A percentile compares a stretch with the other conserved stretches of the same genome.
phyloP scores from a whole-genome alignment of 768 basidiomycete species.

The Galerina sulciceps region DNA sequence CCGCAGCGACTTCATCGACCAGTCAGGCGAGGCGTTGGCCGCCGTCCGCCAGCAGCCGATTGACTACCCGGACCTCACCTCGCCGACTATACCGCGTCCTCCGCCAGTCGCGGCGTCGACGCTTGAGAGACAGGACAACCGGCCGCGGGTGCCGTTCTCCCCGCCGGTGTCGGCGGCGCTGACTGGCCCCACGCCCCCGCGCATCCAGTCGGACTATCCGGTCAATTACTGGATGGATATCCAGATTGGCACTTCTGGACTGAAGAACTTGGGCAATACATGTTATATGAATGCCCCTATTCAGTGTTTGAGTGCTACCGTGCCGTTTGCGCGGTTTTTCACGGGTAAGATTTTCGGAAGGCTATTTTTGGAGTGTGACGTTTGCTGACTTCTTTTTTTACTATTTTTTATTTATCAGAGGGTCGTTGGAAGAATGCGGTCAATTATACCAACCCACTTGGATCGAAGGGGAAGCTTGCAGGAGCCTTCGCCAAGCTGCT shows the following conservation, averaged over 20 bases:
- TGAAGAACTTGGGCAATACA: conserved; percentile 96
- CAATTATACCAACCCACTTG: conserved; percentile 84
- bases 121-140: conserved; percentile 77
- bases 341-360: conserved; percentile 57
- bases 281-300: conserved; percentile 99
- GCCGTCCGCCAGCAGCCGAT: conserved; percentile 48
- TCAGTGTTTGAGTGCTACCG: conserved; percentile 94
- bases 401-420: conserved; percentile 45
- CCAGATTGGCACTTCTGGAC: conserved; percentile 77
- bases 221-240: conserved; percentile 85
- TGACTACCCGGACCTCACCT: conserved; percentile 79
- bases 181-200: conserved; percentile 60
- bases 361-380: conserved; percentile 48
- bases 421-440: conserved; percentile 82
- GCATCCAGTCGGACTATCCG: conserved; percentile 77
- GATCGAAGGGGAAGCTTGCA: conserved; percentile 84
- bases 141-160: conserved; percentile 55
- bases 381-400: conserved; percentile 4
- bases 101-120: conserved; percentile 81
- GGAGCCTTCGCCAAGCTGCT: conserved; percentile 83
- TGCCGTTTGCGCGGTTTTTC: conserved; percentile 93
- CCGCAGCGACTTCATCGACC: conserved; percentile 82
- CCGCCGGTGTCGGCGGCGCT: conserved; percentile 14
- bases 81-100: conserved; percentile 68
- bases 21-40: conserved; percentile 66